A percentile compares a stretch with the other conserved stretches of the same genome.
Evolutionary conservation across 2,329 filamentous ascomycete species (phyloP).

Genomic region (Drechslera avenae): DNA sequence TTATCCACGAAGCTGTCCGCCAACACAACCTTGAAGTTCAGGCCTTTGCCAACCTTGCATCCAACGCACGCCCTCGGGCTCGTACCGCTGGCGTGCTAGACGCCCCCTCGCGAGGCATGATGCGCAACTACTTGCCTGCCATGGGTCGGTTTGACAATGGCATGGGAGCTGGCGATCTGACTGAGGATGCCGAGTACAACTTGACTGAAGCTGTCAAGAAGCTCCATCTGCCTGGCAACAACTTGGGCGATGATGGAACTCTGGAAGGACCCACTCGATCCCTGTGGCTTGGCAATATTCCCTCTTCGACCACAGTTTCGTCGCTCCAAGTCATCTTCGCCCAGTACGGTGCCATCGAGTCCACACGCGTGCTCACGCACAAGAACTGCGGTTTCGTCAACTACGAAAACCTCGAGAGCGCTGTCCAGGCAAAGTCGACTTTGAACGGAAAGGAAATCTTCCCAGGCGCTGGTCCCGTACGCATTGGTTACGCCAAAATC

Average conservation of each 20-base stretch:
- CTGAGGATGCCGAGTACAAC: constrained; percentile 78
- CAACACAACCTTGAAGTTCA: constrained; percentile 94
- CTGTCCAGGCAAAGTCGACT: constrained; percentile 82
- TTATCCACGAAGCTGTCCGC: constrained; percentile 75
- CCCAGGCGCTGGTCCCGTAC: constrained; percentile 89
- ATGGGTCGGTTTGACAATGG: constrained; percentile 62
- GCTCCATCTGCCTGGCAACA: constrained; percentile 63
- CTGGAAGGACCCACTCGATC: constrained; percentile 90
- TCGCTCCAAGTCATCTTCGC: constrained; percentile 95
- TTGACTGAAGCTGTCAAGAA: constrained; percentile 81
- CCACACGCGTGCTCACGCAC: constrained; percentile 90
- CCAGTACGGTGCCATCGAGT: constrained; percentile 87
- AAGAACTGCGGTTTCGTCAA: constrained; percentile 99
- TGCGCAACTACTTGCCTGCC: constrained; percentile 74
- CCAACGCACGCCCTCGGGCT: constrained; percentile 80
- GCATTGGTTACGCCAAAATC: constrained; percentile 97
- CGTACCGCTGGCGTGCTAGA: constrained; percentile 92
- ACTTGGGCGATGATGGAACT: constrained; percentile 76
- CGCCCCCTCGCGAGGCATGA: constrained; percentile 67
- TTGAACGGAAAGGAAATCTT: constrained; percentile 99
- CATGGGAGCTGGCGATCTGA: constrained; percentile 75
- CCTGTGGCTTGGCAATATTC: constrained; percentile 96
- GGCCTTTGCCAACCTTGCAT: constrained; percentile 84
- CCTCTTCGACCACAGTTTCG: constrained; percentile 93
- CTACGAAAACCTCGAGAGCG: constrained; percentile 89